A percentile compares a stretch with the other conserved stretches of the same genome.
Evolutionary conservation across 2,329 filamentous ascomycete species (phyloP).

Genomic region (Fusarium sp.): DNA sequence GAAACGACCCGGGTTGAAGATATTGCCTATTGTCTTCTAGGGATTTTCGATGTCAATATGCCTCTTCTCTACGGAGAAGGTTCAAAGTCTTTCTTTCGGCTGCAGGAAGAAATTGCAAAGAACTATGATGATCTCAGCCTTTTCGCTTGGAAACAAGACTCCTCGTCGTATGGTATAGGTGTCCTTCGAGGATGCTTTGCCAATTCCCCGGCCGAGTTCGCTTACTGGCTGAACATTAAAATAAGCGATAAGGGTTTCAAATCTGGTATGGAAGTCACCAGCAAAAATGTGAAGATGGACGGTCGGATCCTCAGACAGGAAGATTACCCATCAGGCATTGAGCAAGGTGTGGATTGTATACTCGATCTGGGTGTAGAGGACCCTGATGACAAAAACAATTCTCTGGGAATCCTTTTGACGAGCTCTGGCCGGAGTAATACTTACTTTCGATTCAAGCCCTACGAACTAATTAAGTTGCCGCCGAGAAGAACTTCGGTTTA

Average conservation of each 20-base stretch:
- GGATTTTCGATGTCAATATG: neutral
- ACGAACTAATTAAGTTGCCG: neutral
- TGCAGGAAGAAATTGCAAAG: neutral
- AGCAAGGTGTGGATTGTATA: neutral
- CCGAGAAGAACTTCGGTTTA: fast-evolving
- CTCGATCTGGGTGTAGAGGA: neutral
- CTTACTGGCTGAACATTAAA: neutral
- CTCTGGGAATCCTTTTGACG: neutral
- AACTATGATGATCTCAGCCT: neutral
- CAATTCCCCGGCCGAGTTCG: fast-evolving
- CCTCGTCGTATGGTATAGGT: fast-evolving
- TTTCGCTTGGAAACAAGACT: neutral
- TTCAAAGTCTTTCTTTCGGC: neutral
- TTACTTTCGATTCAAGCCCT: neutral
- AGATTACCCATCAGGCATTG: fast-evolving
- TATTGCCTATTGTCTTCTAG: neutral
- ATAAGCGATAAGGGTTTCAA: fast-evolving
- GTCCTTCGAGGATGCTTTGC: neutral
- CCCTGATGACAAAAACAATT: fast-evolving
- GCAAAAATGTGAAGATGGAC: neutral
- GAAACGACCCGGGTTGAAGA: neutral
- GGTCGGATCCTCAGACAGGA: fast-evolving
- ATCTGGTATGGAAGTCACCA: neutral
- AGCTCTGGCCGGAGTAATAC: fast-evolving
- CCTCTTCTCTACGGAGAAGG: neutral